A percentile compares a stretch with the other conserved stretches of the same genome.
These are phyloP conservation scores for Colletotrichum sp. DNA, from an alignment of 2,329 filamentous ascomycete genomes.

Conservation along the genomic window DNA sequence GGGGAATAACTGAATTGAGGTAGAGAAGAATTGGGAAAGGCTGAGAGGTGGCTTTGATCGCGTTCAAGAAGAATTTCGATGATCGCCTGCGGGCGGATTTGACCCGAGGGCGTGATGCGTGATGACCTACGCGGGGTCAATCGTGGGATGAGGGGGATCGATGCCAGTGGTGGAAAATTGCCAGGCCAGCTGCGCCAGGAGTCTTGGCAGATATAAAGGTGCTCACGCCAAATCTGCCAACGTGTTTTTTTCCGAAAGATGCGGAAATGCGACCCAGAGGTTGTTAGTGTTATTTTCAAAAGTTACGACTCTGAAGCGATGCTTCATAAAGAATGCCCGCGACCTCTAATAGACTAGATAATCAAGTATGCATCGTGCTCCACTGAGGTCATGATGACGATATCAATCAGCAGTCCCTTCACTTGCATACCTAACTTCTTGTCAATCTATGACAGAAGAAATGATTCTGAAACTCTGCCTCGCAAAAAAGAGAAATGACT, in stretches of 20 bases:
- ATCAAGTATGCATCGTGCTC: background rate
- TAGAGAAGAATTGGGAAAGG: background rate
- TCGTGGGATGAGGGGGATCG: background rate
- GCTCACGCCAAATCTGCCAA: background rate
- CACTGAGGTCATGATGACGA: background rate
- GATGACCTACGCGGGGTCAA: constrained; percentile 18
- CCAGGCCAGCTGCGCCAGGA: background rate
- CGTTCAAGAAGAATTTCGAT: background rate
- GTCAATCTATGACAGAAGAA: no score
- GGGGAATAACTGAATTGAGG: background rate
- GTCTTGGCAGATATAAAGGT: constrained; percentile 13
- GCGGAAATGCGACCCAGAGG: background rate
- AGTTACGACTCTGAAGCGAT: no score
- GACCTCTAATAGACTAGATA: no score
- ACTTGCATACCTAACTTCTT: no score
- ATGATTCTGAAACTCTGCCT: no score
- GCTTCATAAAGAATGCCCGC: no score
- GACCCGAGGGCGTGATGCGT: constrained; percentile 4
- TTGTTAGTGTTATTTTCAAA: background rate
- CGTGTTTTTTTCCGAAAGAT: background rate
- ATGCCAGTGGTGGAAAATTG: constrained; percentile 21
- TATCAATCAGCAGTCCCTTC: background rate
- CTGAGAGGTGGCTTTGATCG: background rate
- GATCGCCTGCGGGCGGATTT: constrained; percentile 2
- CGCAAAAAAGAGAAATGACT: background rate